Conservation (phyloP, 1,139 yeast species). For the Casaregolazyma suthepensis region DNA sequence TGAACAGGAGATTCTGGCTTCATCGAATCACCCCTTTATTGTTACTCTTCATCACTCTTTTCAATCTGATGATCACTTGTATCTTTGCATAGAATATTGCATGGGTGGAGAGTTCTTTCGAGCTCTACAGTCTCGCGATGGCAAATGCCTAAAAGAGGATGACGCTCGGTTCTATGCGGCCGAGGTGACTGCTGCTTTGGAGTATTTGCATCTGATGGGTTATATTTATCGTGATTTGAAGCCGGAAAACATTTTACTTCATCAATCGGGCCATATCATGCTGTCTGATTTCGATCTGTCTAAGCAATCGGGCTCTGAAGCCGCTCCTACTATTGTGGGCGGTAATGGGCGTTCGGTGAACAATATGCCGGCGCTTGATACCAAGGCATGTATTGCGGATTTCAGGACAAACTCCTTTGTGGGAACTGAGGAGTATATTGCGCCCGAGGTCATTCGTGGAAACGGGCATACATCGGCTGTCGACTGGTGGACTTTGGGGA, state of each 20-base stretch:
- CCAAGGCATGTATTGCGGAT: constrained; percentile 91
- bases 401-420: constrained; percentile 96
- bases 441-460: constrained; percentile 95
- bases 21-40: constrained; percentile 94
- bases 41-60: constrained; percentile 94
- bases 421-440: constrained; percentile 96
- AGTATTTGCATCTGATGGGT: constrained; percentile 92
- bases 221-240: constrained; percentile 91
- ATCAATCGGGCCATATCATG: constrained; percentile 97
- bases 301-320: constrained; percentile 70
- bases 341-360: constrained; percentile 28
- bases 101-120: constrained; percentile 99
- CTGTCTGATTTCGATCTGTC: constrained; percentile 93
- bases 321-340: constrained; percentile 40
- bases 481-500: constrained; percentile 99
- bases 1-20: constrained; percentile 93
- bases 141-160: constrained; percentile 76
- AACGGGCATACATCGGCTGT: constrained; percentile 97
- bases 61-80: constrained; percentile 89
- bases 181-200: constrained; percentile 95
- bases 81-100: constrained; percentile 96
- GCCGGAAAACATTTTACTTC: constrained; percentile 89
- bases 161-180: constrained; percentile 95
- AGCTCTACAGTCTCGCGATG: constrained; percentile 85
- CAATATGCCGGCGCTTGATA: constrained; percentile 53